Percentiles rank a stretch among this genome's conserved stretches.
Evolutionary conservation across 768 basidiomycete genomes (phyloP).

Genomic region (Panellus pusillus): DNA sequence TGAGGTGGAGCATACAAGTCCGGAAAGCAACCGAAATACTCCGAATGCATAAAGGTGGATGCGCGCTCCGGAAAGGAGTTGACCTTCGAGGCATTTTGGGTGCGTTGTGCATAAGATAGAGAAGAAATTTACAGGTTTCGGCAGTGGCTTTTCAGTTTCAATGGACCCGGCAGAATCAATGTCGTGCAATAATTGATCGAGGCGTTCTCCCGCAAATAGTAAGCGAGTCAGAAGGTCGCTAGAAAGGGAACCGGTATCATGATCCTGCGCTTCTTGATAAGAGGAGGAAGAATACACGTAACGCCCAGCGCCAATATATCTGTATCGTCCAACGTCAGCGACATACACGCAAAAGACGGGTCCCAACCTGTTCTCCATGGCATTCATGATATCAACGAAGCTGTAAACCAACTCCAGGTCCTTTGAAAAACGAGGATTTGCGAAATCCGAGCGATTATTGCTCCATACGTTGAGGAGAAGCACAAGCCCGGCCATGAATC

Average conservation of each 20-base stretch:
- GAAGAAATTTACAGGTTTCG: too few species aligned
- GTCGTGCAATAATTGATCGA: not conserved
- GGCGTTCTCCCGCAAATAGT: not conserved
- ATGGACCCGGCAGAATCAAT: not conserved
- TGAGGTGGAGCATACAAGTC: too few species aligned
- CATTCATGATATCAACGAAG: slow-evolving; percentile 33
- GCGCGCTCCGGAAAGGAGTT: too few species aligned
- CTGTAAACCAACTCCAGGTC: slow-evolving; percentile 45
- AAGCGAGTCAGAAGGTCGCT: slow-evolving; percentile 14
- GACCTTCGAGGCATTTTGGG: too few species aligned
- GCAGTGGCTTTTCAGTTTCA: too few species aligned
- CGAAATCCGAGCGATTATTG: slow-evolving; percentile 32
- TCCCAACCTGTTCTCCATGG: slow-evolving; percentile 1
- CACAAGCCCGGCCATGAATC: slow-evolving; percentile 35
- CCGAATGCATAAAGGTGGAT: too few species aligned
- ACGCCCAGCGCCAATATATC: slow-evolving; percentile 12
- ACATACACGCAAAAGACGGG: not conserved
- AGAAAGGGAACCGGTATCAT: not conserved
- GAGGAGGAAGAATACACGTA: slow-evolving; percentile 1
- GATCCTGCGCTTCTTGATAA: not conserved
- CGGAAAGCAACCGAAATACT: too few species aligned
- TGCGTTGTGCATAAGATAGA: too few species aligned
- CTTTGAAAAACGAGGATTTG: slow-evolving; percentile 29
- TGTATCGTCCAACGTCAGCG: not conserved
- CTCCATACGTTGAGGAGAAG: slow-evolving; percentile 53